Percentiles rank a stretch among this genome's conserved stretches.
Evolutionary conservation across 2,329 filamentous ascomycete genomes (phyloP).

Genomic region (Cladosporium halotolerans): DNA sequence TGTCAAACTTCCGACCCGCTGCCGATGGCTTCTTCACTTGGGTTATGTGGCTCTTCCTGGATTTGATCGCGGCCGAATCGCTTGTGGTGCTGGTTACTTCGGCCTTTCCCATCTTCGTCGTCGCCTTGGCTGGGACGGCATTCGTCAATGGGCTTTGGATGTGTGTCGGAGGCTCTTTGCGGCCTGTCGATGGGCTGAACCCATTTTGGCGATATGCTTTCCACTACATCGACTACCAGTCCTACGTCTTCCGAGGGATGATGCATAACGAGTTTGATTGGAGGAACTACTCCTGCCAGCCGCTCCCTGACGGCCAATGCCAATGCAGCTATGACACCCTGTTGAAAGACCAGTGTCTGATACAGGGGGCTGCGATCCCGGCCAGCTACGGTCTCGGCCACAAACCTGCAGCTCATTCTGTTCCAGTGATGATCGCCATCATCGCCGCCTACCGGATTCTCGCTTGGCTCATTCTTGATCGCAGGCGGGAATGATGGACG

Average conservation of each 20-base stretch:
- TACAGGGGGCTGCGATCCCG: slow-evolving; percentile 65
- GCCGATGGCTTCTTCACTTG: slow-evolving; percentile 66
- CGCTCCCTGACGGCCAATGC: slow-evolving; percentile 44
- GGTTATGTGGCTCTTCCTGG: slow-evolving; percentile 79
- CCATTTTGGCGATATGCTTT: slow-evolving; percentile 82
- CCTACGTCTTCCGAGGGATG: slow-evolving; percentile 85
- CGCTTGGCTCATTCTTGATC: slow-evolving; percentile 47
- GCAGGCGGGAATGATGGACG: background rate
- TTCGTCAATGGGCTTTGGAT: slow-evolving; percentile 90
- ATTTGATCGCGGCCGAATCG: slow-evolving; percentile 74
- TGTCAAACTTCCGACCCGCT: slow-evolving; percentile 65
- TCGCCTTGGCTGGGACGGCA: slow-evolving; percentile 70
- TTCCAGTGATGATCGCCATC: slow-evolving; percentile 73
- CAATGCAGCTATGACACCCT: slow-evolving; percentile 64
- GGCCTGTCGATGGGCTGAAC: slow-evolving; percentile 65
- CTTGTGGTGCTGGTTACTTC: slow-evolving; percentile 71
- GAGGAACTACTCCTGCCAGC: slow-evolving; percentile 56
- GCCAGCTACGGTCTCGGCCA: slow-evolving; percentile 60
- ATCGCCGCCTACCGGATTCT: slow-evolving; percentile 66
- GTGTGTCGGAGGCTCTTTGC: slow-evolving; percentile 77
- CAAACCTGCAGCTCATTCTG: slow-evolving; percentile 18
- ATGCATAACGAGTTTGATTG: slow-evolving; percentile 80
- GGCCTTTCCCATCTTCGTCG: slow-evolving; percentile 72
- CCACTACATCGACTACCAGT: slow-evolving; percentile 82
- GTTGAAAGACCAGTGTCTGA: slow-evolving; percentile 55